A percentile compares a stretch with the other conserved stretches of the same genome.
Conservation (phyloP, 768 basidiomycete genomes). For the Cyclocybe aegerita region DNA sequence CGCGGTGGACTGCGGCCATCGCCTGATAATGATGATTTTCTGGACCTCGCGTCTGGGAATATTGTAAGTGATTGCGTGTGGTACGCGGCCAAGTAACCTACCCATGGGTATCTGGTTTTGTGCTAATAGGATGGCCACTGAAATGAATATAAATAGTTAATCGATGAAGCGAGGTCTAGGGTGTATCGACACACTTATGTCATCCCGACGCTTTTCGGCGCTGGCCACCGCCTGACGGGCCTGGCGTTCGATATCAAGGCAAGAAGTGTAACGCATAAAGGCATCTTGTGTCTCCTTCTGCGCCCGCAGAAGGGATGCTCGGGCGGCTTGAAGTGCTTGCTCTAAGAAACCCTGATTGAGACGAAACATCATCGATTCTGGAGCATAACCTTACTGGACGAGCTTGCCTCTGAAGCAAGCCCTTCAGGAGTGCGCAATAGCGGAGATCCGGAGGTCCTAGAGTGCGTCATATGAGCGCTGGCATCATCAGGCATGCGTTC, state of each 20-base stretch:
- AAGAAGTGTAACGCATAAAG: constrained; percentile 66
- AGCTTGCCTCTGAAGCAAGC: constrained; percentile 55
- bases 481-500: constrained; percentile 38
- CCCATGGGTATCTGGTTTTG: constrained; percentile 42
- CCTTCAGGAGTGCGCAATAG: constrained; percentile 50
- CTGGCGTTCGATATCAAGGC: constrained; percentile 65
- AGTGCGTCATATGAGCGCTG: constrained; percentile 32
- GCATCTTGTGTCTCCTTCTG: constrained; percentile 74
- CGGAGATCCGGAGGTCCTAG: constrained; percentile 52
- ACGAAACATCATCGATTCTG: constrained; percentile 13
- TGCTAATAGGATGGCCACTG: constrained; percentile 47
- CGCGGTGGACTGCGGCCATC: constrained; percentile 45
- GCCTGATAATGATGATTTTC: constrained; percentile 52
- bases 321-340: constrained; percentile 62
- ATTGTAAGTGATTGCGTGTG: constrained; percentile 15
- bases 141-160: constrained; percentile 9
- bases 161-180: constrained; percentile 1
- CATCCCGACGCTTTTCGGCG: constrained; percentile 72
- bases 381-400: constrained; percentile 49
- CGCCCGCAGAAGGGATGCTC: constrained; percentile 57
- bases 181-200: constrained; percentile 43
- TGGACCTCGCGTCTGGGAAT: constrained; percentile 40
- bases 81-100: constrained; percentile 13
- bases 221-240: constrained; percentile 61
- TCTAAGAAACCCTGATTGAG: constrained; percentile 34